These are phyloP conservation scores for Linnemannia exigua DNA, from an alignment of 192 early-diverging fungal species.

Conservation along the genomic window DNA sequence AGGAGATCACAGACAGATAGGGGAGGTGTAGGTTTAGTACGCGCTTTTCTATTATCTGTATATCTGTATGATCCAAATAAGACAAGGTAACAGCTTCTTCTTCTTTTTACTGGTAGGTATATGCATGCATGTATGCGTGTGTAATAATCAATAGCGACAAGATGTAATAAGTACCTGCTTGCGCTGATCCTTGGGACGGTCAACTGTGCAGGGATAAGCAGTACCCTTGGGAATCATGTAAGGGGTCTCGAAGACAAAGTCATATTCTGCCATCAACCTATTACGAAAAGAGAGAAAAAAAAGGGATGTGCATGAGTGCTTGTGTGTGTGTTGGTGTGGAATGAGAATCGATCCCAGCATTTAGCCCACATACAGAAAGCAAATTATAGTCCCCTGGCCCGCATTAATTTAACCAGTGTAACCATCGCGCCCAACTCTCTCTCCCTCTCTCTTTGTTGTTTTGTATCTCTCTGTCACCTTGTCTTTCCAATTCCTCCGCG, in stretches of 20 bases:
- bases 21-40: neutral
- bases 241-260: slow-evolving; percentile 80
- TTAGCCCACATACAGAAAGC: neutral
- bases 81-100: no score
- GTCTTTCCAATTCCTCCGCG: neutral
- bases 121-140: no score
- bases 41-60: neutral
- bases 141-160: no score
- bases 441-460: neutral
- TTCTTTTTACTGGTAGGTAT: no score
- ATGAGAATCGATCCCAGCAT: neutral
- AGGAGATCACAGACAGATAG: no score
- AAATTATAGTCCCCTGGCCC: neutral
- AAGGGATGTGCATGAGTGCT: neutral
- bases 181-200: slow-evolving; percentile 63
- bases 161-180: slow-evolving; percentile 24
- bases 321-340: neutral
- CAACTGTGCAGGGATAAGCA: slow-evolving; percentile 69
- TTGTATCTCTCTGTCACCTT: neutral
- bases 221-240: slow-evolving; percentile 63
- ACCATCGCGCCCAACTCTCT: neutral
- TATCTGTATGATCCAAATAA: no score
- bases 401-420: neutral
- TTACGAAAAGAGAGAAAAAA: neutral
- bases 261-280: slow-evolving; percentile 73